Evolutionary conservation across 2,329 filamentous ascomycete species (phyloP).

Genomic region (Fusarium sp.): DNA sequence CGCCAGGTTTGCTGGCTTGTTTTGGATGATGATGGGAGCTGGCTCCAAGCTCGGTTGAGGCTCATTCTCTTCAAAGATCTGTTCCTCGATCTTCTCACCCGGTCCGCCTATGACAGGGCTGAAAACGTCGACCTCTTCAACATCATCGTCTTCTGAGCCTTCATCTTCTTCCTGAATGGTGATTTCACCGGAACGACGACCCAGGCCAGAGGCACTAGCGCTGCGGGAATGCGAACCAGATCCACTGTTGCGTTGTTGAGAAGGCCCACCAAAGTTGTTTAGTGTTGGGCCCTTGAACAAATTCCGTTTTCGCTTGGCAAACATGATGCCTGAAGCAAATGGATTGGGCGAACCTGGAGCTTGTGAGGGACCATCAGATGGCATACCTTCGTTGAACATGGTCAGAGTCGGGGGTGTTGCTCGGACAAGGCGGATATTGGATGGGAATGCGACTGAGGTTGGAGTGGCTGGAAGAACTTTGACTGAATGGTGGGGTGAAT

Average conservation of each 20-base stretch:
- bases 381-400: slow-evolving; percentile 71
- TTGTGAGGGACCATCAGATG: slow-evolving; percentile 55
- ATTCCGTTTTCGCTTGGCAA: slow-evolving; percentile 84
- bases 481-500: slow-evolving; percentile 89
- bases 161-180: slow-evolving; percentile 78
- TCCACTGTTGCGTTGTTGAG: slow-evolving; percentile 53
- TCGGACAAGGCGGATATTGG: slow-evolving; percentile 86
- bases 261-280: slow-evolving; percentile 65
- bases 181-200: slow-evolving; percentile 79
- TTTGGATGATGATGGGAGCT: slow-evolving; percentile 38
- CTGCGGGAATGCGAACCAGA: slow-evolving; percentile 65
- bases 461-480: slow-evolving; percentile 96
- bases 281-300: slow-evolving; percentile 85
- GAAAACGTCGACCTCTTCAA: slow-evolving; percentile 72
- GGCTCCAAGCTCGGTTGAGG: slow-evolving; percentile 38
- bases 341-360: slow-evolving; percentile 69
- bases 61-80: slow-evolving; percentile 61
- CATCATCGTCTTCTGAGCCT: slow-evolving; percentile 61
- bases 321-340: slow-evolving; percentile 74
- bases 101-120: slow-evolving; percentile 62
- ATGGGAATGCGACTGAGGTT: slow-evolving; percentile 79
- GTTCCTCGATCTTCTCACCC: slow-evolving; percentile 62
- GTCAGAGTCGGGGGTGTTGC: slow-evolving; percentile 64
- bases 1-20: slow-evolving; percentile 8
- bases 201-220: slow-evolving; percentile 73